Base-by-base conservation (phyloP, 805 yeast genomes). In the Ogataea sp. region DNA sequence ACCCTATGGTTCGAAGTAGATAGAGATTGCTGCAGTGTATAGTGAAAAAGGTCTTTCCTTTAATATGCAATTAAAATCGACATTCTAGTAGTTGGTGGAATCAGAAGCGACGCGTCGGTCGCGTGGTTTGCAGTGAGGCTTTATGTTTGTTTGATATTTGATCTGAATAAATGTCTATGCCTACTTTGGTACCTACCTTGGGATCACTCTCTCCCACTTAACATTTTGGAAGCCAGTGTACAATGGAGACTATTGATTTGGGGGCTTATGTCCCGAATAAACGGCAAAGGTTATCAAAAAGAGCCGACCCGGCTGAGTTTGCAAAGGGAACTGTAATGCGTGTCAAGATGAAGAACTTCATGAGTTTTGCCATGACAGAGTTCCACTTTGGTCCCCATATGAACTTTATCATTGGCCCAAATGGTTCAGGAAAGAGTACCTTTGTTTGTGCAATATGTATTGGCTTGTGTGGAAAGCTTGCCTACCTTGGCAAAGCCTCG, bases 371-470 rank as follows among this genome's bases (percentile, higher is more conserved):
- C 1, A 60, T 71, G 34, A 78, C 84, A 0, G 88, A 81, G 57
- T 87, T 86, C 58, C 68, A 70, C 30, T 70, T 90, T 41, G 83
- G 90, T 0, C 96, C 97, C 0, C 68, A 80, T 2, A 67, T 93
- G 54, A 93, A 93, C 55, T 77, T 93, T 80, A 83, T 93, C 42
- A 82, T 93, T 39, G 98, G 97, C 0, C 97, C 97, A 11, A 93
- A 93, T 56, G 99, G 99, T 27, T 76, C 95, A 0, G 98, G 98
- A 6, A 93, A 93, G 53, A 80, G 93, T 29, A 87, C 97, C 0
- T 75, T 93, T 51, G 89, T 93, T 4, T 85, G 96, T 43, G 97
- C 96, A 0, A 75, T 90, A 1, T 90, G 95, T 54, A 66, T 93
- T 26, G 95, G 96, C 0, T 62, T 93, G 15, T 90, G 82, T 1